Percentiles rank a stretch among this genome's conserved stretches.
Evolutionary conservation across 2,329 filamentous ascomycete genomes (phyloP).

Genomic region (Penicillium sp.): DNA sequence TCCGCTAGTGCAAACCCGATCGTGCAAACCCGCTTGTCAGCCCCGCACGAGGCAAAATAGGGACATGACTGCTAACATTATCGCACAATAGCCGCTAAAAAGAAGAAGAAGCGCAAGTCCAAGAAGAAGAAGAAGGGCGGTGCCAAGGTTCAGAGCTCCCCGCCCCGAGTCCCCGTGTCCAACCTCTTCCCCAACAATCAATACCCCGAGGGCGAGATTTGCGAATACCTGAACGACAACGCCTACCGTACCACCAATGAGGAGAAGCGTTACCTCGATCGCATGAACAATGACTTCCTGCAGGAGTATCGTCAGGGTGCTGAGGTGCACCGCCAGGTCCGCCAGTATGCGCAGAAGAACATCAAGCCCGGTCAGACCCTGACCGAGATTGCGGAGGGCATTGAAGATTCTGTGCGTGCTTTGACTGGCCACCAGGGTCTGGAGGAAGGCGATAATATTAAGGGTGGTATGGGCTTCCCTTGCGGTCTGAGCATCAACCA

Average conservation of each 20-base stretch:
- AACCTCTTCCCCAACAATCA: slow-evolving; percentile 66
- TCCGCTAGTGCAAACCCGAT: neutral
- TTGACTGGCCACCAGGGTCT: slow-evolving; percentile 71
- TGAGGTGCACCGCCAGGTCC: slow-evolving; percentile 84
- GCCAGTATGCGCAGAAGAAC: slow-evolving; percentile 73
- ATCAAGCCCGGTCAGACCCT: slow-evolving; percentile 76
- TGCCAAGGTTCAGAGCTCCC: slow-evolving; percentile 67
- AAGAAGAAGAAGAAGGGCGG: slow-evolving; percentile 61
- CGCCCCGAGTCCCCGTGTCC: slow-evolving; percentile 67
- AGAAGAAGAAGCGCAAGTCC: slow-evolving; percentile 79
- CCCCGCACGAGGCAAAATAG: neutral
- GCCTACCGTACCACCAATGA: slow-evolving; percentile 72
- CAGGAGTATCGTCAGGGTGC: slow-evolving; percentile 76
- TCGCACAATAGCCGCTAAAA: slow-evolving; percentile 50
- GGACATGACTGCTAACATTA: slow-evolving; percentile 6
- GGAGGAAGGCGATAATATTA: slow-evolving; percentile 69
- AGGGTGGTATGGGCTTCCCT: slow-evolving; percentile 80
- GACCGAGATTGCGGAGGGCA: slow-evolving; percentile 79
- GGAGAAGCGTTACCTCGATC: slow-evolving; percentile 77
- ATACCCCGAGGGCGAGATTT: slow-evolving; percentile 73
- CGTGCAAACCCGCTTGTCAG: neutral
- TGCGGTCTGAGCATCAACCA: slow-evolving; percentile 79
- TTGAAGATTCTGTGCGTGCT: slow-evolving; percentile 74
- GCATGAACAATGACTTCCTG: slow-evolving; percentile 72
- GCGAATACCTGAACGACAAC: slow-evolving; percentile 73